Percentiles rank a stretch among this genome's conserved stretches.
Conservation (phyloP, 805 yeast genomes). For the Teunomyces panamensis region DNA sequence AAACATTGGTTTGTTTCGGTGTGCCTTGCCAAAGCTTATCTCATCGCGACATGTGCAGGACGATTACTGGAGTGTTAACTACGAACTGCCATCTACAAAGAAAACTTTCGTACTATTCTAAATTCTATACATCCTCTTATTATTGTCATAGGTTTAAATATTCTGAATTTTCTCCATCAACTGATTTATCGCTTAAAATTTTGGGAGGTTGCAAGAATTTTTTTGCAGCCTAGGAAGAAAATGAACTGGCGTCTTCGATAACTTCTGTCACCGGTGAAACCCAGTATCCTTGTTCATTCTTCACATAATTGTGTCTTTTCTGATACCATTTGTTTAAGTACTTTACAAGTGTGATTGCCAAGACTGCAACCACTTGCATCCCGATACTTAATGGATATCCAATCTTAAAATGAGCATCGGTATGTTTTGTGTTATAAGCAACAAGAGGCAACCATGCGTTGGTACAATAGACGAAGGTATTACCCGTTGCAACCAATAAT, state of each 20-base stretch:
- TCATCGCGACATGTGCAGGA: neutral
- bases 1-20: neutral
- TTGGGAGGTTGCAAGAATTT: neutral
- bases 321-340: neutral
- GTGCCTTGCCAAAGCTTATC: neutral
- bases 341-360: neutral
- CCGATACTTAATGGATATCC: slow-evolving; percentile 3
- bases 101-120: neutral
- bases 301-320: neutral
- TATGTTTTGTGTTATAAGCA: neutral
- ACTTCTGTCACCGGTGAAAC: neutral
- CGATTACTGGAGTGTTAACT: neutral
- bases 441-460: slow-evolving; percentile 3
- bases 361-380: slow-evolving; percentile 2
- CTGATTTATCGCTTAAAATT: too few species aligned
- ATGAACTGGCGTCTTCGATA: neutral
- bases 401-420: slow-evolving; percentile 2
- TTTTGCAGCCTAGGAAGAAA: neutral
- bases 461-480: slow-evolving; percentile 2
- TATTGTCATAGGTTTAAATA: too few species aligned
- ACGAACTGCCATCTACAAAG: neutral
- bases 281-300: neutral
- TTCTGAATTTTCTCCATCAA: too few species aligned
- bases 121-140: too few species aligned
- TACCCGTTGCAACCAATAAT: slow-evolving; percentile 2